These are phyloP conservation scores for Tolypocladium tundrense DNA, from an alignment of 2,329 filamentous ascomycete species.

Conservation along the genomic window DNA sequence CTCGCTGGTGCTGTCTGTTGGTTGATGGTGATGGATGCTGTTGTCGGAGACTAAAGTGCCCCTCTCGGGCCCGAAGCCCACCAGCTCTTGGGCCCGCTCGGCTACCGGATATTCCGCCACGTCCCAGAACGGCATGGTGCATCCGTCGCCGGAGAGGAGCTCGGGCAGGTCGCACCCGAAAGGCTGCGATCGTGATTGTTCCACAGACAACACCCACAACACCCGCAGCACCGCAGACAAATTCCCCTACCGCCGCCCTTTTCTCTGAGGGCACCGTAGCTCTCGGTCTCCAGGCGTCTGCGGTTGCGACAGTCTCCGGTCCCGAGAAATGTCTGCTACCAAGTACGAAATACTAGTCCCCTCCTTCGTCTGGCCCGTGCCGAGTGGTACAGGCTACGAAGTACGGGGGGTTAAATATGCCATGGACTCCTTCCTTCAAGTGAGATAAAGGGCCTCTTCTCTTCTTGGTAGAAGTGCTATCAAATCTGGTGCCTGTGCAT, in stretches of 20 bases:
- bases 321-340: neutral
- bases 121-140: constrained; percentile 1
- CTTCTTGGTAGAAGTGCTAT: neutral
- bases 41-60: constrained; percentile 1
- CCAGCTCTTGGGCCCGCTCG: neutral
- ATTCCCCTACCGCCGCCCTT: neutral
- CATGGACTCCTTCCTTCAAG: neutral
- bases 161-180: neutral
- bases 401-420: neutral
- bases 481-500: neutral
- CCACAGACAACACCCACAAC: neutral
- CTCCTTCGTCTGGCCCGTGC: neutral
- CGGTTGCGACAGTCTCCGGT: neutral
- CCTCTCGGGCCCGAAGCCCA: constrained; percentile 5
- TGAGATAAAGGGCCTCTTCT: neutral
- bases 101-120: neutral
- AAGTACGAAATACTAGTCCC: neutral
- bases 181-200: neutral
- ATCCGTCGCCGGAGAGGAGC: neutral
- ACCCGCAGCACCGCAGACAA: neutral
- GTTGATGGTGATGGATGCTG: neutral
- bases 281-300: neutral
- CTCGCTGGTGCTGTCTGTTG: neutral
- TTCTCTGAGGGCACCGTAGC: neutral
- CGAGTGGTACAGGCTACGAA: neutral